Base-by-base conservation (phyloP, 768 basidiomycete species). In the Candolleomyces efflorescens region DNA sequence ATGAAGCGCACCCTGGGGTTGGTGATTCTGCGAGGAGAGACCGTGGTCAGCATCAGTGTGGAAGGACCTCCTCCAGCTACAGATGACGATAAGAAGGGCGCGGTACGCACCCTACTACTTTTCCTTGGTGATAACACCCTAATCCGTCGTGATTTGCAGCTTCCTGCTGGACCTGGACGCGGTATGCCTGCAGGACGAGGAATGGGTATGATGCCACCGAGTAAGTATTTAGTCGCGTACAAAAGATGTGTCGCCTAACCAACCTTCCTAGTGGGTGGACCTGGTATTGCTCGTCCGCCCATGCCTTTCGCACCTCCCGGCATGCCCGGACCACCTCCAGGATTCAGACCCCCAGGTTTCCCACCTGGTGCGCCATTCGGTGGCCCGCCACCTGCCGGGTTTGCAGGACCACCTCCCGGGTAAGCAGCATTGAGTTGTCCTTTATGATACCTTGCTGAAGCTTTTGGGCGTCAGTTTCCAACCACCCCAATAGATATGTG, bases 141-240 rank as follows among this genome's bases (percentile, higher is more conserved):
- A 26, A 50, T 54, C 55, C 53, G 24, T 46, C 54, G 37, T 53
- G 24, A 59, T 36, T 58, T 64, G 37, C 64, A 94, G 92, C 81
- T 94, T 61, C 85, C 90, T 63, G 80, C 82, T 60, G 96, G 96
- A 53, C 93, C 96, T 68, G 96, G 96, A 61, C 86, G 92, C 60
- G 96, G 95, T 64, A 88, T 94, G 80, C 93, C 95, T 69, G 96
- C 95, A 43, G 95, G 96, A 63, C 87, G 96, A 65, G 96, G 96
- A 57, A 96, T 98, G 85, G 92, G 93, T 55, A 94, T 92, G 90
- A 85, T 92, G 84, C 90, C 90, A 55, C 87, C 90, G 1, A 83
- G 90, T 90, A 70, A 56, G 88, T 79, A 7, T 59, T 53, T 26
- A 22, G 15, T 46, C 23, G 27, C 27, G 17, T 54, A 13, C 47